Percentiles rank a stretch among this genome's conserved stretches.
These are phyloP conservation scores for Serpula lacrymans DNA, from an alignment of 768 basidiomycete species.

Conservation along the genomic window DNA sequence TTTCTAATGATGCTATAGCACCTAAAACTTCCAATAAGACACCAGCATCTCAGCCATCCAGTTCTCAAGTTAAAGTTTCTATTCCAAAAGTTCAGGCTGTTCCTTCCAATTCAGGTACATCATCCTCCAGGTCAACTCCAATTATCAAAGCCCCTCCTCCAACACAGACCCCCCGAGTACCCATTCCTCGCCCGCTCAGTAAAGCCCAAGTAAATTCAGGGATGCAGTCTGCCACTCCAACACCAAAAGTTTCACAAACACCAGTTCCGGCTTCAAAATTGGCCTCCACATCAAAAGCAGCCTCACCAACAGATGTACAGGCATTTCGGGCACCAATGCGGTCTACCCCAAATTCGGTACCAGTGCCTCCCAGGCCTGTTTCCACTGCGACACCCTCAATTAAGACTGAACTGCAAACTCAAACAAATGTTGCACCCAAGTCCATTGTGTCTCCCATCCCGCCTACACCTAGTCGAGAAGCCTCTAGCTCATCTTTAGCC, in stretches of 20 bases:
- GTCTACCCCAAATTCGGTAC: no score
- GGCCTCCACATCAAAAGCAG: background rate
- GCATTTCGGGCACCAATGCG: slow-evolving; percentile 32
- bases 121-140: background rate
- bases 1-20: background rate
- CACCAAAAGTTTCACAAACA: no score
- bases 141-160: background rate
- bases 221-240: no score
- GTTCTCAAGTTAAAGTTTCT: background rate
- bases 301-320: slow-evolving; percentile 47
- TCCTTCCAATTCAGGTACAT: background rate
- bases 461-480: slow-evolving; percentile 9
- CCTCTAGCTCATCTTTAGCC: background rate
- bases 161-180: slow-evolving; percentile 2
- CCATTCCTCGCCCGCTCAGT: background rate
- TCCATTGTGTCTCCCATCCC: slow-evolving; percentile 9
- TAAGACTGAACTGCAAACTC: slow-evolving; percentile 9
- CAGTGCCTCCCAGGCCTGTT: slow-evolving; percentile 1
- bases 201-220: no score
- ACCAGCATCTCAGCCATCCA: slow-evolving; percentile 13
- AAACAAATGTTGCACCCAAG: slow-evolving; percentile 13
- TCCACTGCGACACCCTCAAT: no score
- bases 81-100: background rate
- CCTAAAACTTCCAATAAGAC: slow-evolving; percentile 5
- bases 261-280: no score